phyloP scores from a whole-genome alignment of 495 filamentous ascomycete species.

The Bacidia gigantensis region DNA sequence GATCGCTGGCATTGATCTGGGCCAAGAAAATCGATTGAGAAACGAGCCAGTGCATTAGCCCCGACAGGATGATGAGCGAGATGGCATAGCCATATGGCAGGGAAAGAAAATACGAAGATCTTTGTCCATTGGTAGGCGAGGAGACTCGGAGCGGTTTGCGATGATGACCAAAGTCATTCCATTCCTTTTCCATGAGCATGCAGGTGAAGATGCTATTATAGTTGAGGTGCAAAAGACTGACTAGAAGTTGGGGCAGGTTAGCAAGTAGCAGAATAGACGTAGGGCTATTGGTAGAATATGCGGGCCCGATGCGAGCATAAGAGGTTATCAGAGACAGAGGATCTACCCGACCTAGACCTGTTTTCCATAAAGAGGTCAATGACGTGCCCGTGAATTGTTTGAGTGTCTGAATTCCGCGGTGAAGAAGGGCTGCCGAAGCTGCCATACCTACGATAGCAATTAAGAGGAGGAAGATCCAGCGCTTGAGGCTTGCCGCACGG shows the following conservation, averaged over 20 bases:
- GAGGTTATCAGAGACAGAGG: conserved; percentile 18
- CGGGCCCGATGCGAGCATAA: too few species aligned
- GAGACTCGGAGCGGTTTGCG: conserved; percentile 34
- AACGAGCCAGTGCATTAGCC: conserved; percentile 29
- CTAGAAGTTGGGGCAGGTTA: conserved; percentile 31
- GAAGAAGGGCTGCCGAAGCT: too few species aligned
- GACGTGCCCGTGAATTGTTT: too few species aligned
- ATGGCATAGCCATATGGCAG: conserved; percentile 33
- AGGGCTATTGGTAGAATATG: neutral
- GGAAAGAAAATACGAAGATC: conserved; percentile 31
- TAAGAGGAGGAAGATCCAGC: too few species aligned
- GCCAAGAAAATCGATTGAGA: conserved; percentile 30
- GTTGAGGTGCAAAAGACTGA: conserved; percentile 30
- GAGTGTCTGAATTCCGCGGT: too few species aligned
- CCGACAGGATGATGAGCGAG: conserved; percentile 23
- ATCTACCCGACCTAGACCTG: conserved; percentile 22
- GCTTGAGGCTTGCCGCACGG: too few species aligned
- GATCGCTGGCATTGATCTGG: conserved; percentile 10
- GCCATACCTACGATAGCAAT: too few species aligned
- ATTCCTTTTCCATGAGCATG: conserved; percentile 30
- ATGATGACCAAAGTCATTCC: conserved; percentile 18
- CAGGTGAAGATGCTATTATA: conserved; percentile 28
- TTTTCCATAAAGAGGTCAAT: conserved; percentile 2
- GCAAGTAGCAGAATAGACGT: conserved; percentile 22
- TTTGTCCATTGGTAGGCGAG: conserved; percentile 25